Evolutionary conservation across 176 grass and related monocot species (phyloP), one percentile per base, ranked within the genome.

Genomic region (Aegilops longissima): DNA sequence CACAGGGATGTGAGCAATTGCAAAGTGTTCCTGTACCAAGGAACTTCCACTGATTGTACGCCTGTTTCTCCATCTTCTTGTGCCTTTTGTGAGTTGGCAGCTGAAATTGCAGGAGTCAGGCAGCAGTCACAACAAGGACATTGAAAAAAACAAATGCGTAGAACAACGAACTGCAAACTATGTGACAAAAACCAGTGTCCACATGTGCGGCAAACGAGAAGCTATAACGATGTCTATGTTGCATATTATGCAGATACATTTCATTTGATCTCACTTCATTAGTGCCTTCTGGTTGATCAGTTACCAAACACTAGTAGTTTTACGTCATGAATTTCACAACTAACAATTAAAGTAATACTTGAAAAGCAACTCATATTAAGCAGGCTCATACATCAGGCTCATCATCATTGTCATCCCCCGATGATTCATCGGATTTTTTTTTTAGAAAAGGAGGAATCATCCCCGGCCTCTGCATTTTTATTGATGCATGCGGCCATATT

Each of bases 51-150:
- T 94, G 67, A 16, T 96, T 79, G 73, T 99, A 96, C 18, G 78
- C 88, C 64, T 90, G 21, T 58, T 96, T 98, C 45, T 93, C 88
- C 85, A 93, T 90, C 84, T 87, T 87, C 85, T 96, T 98, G 33
- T 88, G 96, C 54, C 94, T 94, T 78, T 99, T 96, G 87, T 99
- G 89, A 67, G 88, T 91, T 4, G 92, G 87, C 63, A 99, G 76
- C 97, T 99, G 90, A n/a, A 31, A 90, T 76, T 36, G 25, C 12
- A 88, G n/a, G 49, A 77, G 78, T 34, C 38, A 80, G 61, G 66
- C 70, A 49, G 10, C 14, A 23, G 5, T 81, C 58, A 76, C 3
- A 85, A 18, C 33, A 14, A 54, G 25, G 33, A 70, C 29, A 6
- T 2, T 4, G 45, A 47, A 47, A 47, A 12, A 47, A 72, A 54